Evolutionary conservation across 768 basidiomycete genomes (phyloP).

Genomic region (Nidula microcarpa): DNA sequence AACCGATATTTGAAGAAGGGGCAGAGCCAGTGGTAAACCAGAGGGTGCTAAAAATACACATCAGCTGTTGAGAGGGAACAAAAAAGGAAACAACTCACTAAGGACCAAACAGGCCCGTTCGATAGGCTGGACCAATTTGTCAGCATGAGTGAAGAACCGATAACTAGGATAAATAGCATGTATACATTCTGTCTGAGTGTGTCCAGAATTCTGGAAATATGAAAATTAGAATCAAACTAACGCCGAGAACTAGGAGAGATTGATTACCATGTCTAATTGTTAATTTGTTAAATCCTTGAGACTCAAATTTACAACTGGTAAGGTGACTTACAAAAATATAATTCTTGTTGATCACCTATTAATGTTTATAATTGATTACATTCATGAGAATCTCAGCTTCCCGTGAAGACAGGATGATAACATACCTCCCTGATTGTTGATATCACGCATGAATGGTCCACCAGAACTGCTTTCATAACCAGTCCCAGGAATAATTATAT

Average conservation of each 20-base stretch:
- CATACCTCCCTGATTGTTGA: constrained; percentile 29
- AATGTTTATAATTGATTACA: neutral
- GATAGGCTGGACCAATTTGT: constrained; percentile 13
- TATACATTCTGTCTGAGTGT: constrained; percentile 30
- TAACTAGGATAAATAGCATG: neutral
- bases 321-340: constrained; percentile 31
- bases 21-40: constrained; percentile 30
- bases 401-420: neutral
- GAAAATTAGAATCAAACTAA: neutral
- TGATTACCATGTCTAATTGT: constrained; percentile 15
- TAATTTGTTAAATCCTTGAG: constrained; percentile 1
- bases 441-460: constrained; percentile 30
- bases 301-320: neutral
- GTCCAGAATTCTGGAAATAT: constrained; percentile 28
- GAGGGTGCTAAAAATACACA: constrained; percentile 20
- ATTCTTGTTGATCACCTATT: constrained; percentile 25
- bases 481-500: constrained; percentile 27
- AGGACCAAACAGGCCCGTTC: constrained; percentile 30
- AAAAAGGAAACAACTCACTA: constrained; percentile 17
- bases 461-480: constrained; percentile 28
- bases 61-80: neutral
- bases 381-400: neutral
- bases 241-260: neutral
- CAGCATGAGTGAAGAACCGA: neutral
- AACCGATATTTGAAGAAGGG: constrained; percentile 23